phyloP scores from a whole-genome alignment of 345 rosid species.

The Brassica rapa region DNA sequence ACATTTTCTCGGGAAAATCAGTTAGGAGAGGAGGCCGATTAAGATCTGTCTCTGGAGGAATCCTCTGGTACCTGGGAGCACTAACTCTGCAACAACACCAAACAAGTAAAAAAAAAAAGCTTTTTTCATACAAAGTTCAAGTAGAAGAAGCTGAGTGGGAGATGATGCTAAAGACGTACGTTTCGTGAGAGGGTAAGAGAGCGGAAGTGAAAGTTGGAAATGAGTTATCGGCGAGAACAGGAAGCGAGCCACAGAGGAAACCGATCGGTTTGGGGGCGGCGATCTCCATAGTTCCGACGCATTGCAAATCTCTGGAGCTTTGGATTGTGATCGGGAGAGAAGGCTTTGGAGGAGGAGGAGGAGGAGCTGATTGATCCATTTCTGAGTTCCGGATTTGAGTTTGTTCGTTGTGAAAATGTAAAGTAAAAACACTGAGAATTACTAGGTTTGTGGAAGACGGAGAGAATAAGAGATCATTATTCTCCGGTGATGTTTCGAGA shows the following conservation, averaged over 20 bases:
- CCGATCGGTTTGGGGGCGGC: constrained; percentile 69
- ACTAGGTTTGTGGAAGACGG: neutral
- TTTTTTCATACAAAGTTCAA: neutral
- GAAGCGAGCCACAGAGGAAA: constrained; percentile 91
- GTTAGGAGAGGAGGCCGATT: constrained; percentile 71
- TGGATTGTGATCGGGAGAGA: constrained; percentile 43
- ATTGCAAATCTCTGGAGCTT: constrained; percentile 64
- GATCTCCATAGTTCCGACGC: constrained; percentile 80
- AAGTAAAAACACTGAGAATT: neutral
- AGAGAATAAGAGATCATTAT: neutral
- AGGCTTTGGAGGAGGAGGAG: constrained; percentile 38
- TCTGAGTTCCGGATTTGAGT: neutral
- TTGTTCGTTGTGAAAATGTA: neutral
- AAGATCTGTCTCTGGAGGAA: constrained; percentile 87
- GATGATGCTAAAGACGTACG: constrained; percentile 39
- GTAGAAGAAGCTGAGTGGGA: neutral
- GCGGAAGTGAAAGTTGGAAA: constrained; percentile 67
- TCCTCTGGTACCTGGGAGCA: constrained; percentile 78
- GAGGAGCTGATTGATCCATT: constrained; percentile 47
- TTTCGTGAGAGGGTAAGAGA: constrained; percentile 69
- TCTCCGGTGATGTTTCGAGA: neutral
- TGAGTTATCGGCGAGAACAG: constrained; percentile 77
- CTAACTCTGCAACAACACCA: constrained; percentile 50
- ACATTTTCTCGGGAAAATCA: constrained; percentile 63
- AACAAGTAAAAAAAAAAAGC: neutral